Conservation (phyloP, 2,329 filamentous ascomycete species). For the Westerdykella sp. region DNA sequence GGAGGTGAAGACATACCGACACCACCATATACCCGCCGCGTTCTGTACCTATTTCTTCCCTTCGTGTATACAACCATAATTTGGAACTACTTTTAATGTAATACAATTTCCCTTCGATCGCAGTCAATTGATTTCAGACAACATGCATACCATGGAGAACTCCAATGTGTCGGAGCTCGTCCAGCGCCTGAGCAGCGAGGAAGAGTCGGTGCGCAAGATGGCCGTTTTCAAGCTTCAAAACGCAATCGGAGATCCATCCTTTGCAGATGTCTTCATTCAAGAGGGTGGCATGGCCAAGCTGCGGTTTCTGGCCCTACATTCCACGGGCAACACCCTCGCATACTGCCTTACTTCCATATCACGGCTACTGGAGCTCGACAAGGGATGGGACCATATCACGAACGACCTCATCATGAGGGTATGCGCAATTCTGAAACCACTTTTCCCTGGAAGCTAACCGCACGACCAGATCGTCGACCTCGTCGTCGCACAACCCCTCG, state of each 20-base stretch:
- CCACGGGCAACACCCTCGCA: constrained; percentile 88
- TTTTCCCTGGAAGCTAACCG: constrained; percentile 8
- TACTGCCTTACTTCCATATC: constrained; percentile 89
- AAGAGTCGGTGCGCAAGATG: constrained; percentile 96
- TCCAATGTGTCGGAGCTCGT: constrained; percentile 54
- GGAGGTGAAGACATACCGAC: too few relatives aligned
- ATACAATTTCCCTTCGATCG: too few relatives aligned
- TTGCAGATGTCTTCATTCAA: constrained; percentile 92
- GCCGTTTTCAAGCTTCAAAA: constrained; percentile 96
- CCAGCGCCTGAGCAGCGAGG: constrained; percentile 53
- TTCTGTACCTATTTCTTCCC: too few relatives aligned
- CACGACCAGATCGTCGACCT: constrained; percentile 67
- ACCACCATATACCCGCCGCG: too few relatives aligned
- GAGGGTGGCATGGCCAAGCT: constrained; percentile 79
- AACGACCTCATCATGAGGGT: constrained; percentile 63
- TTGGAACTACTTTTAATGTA: too few relatives aligned
- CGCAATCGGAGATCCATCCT: constrained; percentile 91
- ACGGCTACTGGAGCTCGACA: constrained; percentile 86
- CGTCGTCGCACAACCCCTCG: constrained; percentile 88
- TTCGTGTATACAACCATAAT: too few relatives aligned
- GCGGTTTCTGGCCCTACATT: constrained; percentile 73
- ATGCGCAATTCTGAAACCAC: constrained; percentile 22
- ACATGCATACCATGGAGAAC: constrained; percentile 43
- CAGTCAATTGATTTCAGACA: background rate
- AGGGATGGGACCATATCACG: constrained; percentile 90